Base-by-base conservation (phyloP, 78 protist genomes). In the Salpingoeca rosetta region DNA sequence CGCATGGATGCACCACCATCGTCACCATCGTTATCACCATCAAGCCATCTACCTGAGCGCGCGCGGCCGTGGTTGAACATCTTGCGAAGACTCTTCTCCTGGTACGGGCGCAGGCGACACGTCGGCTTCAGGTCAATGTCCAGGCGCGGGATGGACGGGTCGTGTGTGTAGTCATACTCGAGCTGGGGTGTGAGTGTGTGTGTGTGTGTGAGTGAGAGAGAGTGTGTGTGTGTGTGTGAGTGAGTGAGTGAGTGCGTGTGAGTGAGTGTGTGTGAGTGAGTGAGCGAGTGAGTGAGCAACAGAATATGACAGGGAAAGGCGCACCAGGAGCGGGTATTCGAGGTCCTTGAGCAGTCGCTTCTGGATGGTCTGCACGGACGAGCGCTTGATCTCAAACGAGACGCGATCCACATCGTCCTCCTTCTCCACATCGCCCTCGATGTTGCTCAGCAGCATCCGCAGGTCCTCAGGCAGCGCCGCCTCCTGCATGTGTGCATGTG, bases 21-120 rank as follows among this genome's bases (percentile, higher is more conserved):
- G n/a, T n/a, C n/a, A n/a, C n/a, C n/a, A n/a, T n/a, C n/a, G n/a
- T n/a, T n/a, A n/a, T n/a, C n/a, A n/a, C n/a, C n/a, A n/a, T n/a
- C n/a, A n/a, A n/a, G n/a, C n/a, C n/a, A n/a, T n/a, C n/a, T n/a
- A n/a, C n/a, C n/a, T 22, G 97, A 93, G 40, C 98, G 92, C 40
- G 99, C 99, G 24, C 98, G 89, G 37, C 95, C 95, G 85, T 88
- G 82, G 57, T 97, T 94, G 75, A 98, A 97, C 98, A 97, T 97
- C 85, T 94, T 96, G 28, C 91, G 43, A 7, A 97, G 92, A 0
- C 91, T 42, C 43, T 94, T 90, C 85, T 92, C 95, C 90, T 96
- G 98, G 82, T 94, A 94, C 37, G 90, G 91, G 27, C 99, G 89
- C 37, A 97, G 83, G 76, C 73, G 76, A n/a, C 97, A 88, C 17